Evolutionary conservation across 2,329 filamentous ascomycete genomes (phyloP), one percentile per base, ranked within the genome.

Genomic region (Penicillium sp.): DNA sequence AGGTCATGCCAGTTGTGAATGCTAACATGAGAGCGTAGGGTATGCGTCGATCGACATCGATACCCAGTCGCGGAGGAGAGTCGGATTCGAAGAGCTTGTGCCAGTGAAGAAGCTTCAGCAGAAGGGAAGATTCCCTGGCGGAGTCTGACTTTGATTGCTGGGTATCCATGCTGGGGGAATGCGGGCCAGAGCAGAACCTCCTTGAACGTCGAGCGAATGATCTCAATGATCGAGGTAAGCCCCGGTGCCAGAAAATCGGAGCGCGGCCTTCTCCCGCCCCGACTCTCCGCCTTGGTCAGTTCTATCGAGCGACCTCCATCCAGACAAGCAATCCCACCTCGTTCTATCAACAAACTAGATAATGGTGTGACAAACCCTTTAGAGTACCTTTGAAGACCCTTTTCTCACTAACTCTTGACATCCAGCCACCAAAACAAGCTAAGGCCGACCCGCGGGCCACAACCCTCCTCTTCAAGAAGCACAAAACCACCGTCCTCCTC

Each of bases 391-490:
- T 10, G 28, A 6, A 33, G 4, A n/a, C 7, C 10, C 3, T 1
- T 13, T 13, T 40, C 11, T 37, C 33, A 22, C 8, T 25, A 28
- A 8, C 10, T 19, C 28, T 14, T 25, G 13, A 52, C 14, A 26
- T 42, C 19, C 37, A 70, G 65, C 60, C 58, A 26, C 68, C 61
- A 13, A 61, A 59, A 33, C 54, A 64, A 59, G 46, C 64, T 25
- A 70, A 71, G 26, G 52, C 68, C 30, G 70, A 73, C 52, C 82
- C 86, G 48, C 78, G 82, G n/a, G 80, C 84, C 66, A 81, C 85
- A 68, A 91, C 89, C 10, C 79, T 93, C 58, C 84, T 88, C 61
- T 87, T 93, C 78, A 92, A 92, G 75, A 84, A 90, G 73, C 87
- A 89, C 71, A 85, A 86, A 60, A 85, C 87, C 68, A 93, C 89